Evolutionary conservation across 495 filamentous ascomycete species (phyloP), one percentile per base, ranked within the genome.

Genomic region (Hypoxylon fuscum): DNA sequence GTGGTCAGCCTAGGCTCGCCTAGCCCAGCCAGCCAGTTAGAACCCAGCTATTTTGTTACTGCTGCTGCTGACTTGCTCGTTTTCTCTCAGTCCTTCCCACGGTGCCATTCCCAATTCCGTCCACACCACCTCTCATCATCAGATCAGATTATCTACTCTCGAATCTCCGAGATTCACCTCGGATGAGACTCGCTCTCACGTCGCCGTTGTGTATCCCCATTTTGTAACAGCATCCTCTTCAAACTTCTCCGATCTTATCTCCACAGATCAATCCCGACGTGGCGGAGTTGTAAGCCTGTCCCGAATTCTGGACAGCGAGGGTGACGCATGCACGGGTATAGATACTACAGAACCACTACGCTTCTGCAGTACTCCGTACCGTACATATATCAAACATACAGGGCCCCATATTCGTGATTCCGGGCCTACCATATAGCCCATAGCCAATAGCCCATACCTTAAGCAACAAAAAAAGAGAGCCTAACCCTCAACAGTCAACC

Each of bases 111-210:
- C 25, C 23, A 50, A 52, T 48, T 45, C 48, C 53, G 50, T 64
- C 55, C 47, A 52, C 32, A 21, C 15, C 43, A 25, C 37, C 37
- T 40, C 15, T 40, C 5, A 15, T 40, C 48, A 31, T 47, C 12
- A 55, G 62, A 61, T 56, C 57, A 56, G 56, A 66, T 66, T 58
- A 62, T 58, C 53, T 48, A 21, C 7, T 14, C 53, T 66, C 63
- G 63, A 66, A 66, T 66, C 63, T 66, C 63, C 63, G 63, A 66
- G 63, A 58, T 44, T 62, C 53, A 54, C 48, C 57, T 66, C 62
- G 62, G 62, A 66, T 48, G 46, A 61, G 15, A 15, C 51, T 52
- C 42, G 52, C 41, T 42, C n/a, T n/a, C 50, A 3, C 11, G 11
- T 14, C 29, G 47, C 29, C 38, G 12, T 18, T 52, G 27, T 10